A percentile compares a stretch with the other conserved stretches of the same genome.
Conservation (phyloP, 2,329 filamentous ascomycete genomes). For the Colletotrichum truncatum region DNA sequence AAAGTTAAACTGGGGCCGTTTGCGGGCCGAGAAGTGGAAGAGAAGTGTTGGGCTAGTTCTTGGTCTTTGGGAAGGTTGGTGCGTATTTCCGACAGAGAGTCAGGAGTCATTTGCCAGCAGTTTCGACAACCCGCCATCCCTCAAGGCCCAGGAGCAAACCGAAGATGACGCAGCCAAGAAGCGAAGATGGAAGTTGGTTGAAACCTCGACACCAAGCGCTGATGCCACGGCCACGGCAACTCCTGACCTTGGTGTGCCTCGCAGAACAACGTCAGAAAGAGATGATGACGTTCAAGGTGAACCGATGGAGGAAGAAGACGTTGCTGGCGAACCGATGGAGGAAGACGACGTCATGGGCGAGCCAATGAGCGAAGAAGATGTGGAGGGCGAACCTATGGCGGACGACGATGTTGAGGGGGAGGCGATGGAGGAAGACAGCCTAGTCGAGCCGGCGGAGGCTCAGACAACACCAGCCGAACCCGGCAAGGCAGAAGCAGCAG, state of each 20-base stretch:
- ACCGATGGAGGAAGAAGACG: slow-evolving; percentile 53
- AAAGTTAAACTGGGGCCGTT: slow-evolving; percentile 78
- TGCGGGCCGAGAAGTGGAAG: slow-evolving; percentile 87
- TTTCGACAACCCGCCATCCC: slow-evolving; percentile 75
- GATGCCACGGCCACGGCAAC: slow-evolving; percentile 7
- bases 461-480: slow-evolving; percentile 21
- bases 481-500: slow-evolving; percentile 11
- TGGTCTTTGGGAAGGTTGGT: slow-evolving; percentile 77
- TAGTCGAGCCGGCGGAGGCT: not conserved
- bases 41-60: slow-evolving; percentile 76
- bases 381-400: slow-evolving; percentile 47
- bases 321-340: slow-evolving; percentile 54
- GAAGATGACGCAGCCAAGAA: slow-evolving; percentile 45
- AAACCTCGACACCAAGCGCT: slow-evolving; percentile 39
- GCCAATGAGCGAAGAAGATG: slow-evolving; percentile 51
- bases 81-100: slow-evolving; percentile 76
- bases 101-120: slow-evolving; percentile 75
- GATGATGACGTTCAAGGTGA: slow-evolving; percentile 51
- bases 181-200: slow-evolving; percentile 62
- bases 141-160: slow-evolving; percentile 39
- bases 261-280: slow-evolving; percentile 28
- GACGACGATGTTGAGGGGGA: slow-evolving; percentile 62
- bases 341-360: slow-evolving; percentile 52
- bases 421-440: slow-evolving; percentile 54
- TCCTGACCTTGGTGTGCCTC: slow-evolving; percentile 22